Conservation (phyloP, 75 land plant species). For the Picea sitchensis region DNA sequence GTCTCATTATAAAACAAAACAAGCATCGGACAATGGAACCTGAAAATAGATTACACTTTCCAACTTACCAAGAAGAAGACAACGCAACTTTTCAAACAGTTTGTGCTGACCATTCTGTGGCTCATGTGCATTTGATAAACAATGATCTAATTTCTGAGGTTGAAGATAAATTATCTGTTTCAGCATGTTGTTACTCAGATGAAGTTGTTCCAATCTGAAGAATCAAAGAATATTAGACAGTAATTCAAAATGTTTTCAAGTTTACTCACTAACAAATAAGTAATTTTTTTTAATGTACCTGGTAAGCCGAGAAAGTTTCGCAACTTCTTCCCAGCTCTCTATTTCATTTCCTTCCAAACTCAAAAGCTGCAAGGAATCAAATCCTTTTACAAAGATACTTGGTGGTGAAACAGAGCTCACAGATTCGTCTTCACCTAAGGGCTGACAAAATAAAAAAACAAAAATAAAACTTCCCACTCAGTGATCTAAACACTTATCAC, state of each 20-base stretch:
- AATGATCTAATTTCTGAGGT: slow-evolving; percentile 1
- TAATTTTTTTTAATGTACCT: slow-evolving; percentile 38
- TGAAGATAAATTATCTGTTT: slow-evolving; percentile 52
- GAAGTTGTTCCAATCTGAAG: slow-evolving; percentile 84
- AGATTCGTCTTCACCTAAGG: slow-evolving; percentile 1
- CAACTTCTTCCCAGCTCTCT: slow-evolving; percentile 72
- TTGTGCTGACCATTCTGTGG: slow-evolving; percentile 2
- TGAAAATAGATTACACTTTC: not conserved
- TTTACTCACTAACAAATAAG: too few species aligned
- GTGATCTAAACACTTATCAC: not conserved
- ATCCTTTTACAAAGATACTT: slow-evolving; percentile 54
- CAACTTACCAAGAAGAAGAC: slow-evolving; percentile 82
- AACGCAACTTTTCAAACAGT: slow-evolving; percentile 67
- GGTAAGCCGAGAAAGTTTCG: slow-evolving; percentile 63
- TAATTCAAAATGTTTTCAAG: not conserved
- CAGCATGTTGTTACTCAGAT: slow-evolving; percentile 68
- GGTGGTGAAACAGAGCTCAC: not conserved
- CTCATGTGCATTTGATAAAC: slow-evolving; percentile 7
- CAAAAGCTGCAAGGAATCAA: slow-evolving; percentile 59
- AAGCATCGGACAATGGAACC: not conserved
- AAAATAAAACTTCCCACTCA: not conserved
- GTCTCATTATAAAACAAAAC: not conserved
- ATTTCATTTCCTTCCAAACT: slow-evolving; percentile 85
- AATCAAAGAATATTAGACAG: not conserved
- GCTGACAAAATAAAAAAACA: not conserved